phyloP scores from a whole-genome alignment of 2,329 filamentous ascomycete species.

The Botryotinia calthae region DNA sequence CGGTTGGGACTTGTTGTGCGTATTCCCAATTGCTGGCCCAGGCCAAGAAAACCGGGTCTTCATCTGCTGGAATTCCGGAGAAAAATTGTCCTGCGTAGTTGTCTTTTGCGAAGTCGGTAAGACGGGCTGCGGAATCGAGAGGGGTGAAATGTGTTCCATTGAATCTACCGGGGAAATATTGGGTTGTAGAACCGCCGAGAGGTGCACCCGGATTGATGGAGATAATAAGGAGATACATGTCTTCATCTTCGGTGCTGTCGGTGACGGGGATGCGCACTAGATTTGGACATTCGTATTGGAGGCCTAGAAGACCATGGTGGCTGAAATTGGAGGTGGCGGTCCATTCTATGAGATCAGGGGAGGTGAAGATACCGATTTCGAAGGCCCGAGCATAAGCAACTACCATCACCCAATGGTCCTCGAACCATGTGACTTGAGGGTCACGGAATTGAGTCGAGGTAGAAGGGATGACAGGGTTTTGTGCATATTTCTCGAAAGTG shows the following conservation, averaged over 20 bases:
- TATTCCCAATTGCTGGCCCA: constrained; percentile 64
- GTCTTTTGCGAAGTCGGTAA: constrained; percentile 50
- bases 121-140: constrained; percentile 44
- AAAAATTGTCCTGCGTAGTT: constrained; percentile 59
- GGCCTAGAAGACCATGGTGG: constrained; percentile 47
- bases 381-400: constrained; percentile 55
- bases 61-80: constrained; percentile 43
- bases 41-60: constrained; percentile 42
- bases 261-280: constrained; percentile 53
- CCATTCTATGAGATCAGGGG: constrained; percentile 58
- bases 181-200: constrained; percentile 51
- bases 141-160: constrained; percentile 61
- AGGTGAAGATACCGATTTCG: constrained; percentile 59
- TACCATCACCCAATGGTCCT: constrained; percentile 56
- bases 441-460: constrained; percentile 59
- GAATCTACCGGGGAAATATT: constrained; percentile 59
- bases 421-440: constrained; percentile 61
- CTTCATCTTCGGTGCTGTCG: constrained; percentile 30
- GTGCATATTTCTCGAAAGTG: constrained; percentile 56
- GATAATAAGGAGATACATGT: constrained; percentile 47
- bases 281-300: constrained; percentile 57
- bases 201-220: constrained; percentile 58
- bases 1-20: constrained; percentile 52
- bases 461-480: constrained; percentile 56
- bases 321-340: constrained; percentile 57